Evolutionary conservation across 306 rosid species (phyloP).

Genomic region (Vigna nakashimae): DNA sequence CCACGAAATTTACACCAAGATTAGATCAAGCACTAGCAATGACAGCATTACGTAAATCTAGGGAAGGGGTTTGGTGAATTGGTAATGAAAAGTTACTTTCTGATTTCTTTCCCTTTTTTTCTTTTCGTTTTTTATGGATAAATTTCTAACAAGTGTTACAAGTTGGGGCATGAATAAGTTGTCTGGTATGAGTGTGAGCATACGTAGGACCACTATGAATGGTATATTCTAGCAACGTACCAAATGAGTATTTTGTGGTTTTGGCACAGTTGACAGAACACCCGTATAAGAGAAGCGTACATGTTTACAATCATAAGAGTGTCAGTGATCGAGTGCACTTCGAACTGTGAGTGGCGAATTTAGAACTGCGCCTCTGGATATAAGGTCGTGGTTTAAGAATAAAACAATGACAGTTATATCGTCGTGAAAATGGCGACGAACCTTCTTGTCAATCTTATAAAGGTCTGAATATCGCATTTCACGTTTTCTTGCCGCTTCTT

Average conservation of each 20-base stretch:
- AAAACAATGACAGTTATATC: constrained; percentile 85
- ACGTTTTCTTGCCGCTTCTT: constrained; percentile 90
- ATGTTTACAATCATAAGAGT: constrained; percentile 39
- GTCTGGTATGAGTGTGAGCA: constrained; percentile 36
- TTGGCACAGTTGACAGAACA: constrained; percentile 35
- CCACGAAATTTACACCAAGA: constrained; percentile 8
- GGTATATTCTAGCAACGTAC: constrained; percentile 36
- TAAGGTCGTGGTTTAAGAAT: constrained; percentile 79
- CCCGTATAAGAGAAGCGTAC: constrained; percentile 38
- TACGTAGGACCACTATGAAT: constrained; percentile 35
- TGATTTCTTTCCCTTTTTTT: constrained; percentile 2
- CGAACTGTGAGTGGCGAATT: constrained; percentile 67
- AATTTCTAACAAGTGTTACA: constrained; percentile 50
- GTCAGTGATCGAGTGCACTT: constrained; percentile 65
- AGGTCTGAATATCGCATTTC: constrained; percentile 87
- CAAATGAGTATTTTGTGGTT: constrained; percentile 14
- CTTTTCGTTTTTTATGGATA: constrained; percentile 20
- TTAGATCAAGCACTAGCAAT: not conserved
- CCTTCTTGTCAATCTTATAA: constrained; percentile 76
- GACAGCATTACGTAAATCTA: not conserved
- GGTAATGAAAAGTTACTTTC: constrained; percentile 26
- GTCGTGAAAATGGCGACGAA: constrained; percentile 85
- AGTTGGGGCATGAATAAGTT: constrained; percentile 35
- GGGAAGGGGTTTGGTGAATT: not conserved
- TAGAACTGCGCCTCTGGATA: constrained; percentile 59